A percentile compares a stretch with the other conserved stretches of the same genome.
phyloP scores from a whole-genome alignment of 192 early-diverging fungal species.

The Backusella liffmaniae region DNA sequence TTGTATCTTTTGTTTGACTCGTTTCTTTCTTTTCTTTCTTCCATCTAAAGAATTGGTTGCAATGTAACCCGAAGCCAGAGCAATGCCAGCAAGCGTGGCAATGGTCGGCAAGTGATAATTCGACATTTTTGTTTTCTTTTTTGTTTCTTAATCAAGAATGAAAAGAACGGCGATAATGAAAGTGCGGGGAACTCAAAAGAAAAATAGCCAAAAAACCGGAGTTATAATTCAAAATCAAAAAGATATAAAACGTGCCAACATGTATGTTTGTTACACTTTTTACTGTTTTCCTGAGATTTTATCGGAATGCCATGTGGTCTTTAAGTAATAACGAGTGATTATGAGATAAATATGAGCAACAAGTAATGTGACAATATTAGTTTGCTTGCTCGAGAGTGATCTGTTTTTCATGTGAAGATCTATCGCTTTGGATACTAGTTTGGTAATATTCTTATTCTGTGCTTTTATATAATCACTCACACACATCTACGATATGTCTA shows the following conservation, averaged over 20 bases:
- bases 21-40: conserved; percentile 23
- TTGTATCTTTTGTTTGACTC: conserved; percentile 23
- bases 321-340: background rate
- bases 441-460: background rate
- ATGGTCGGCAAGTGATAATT: conserved; percentile 36
- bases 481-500: no score
- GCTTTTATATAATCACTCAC: no score
- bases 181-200: conserved; percentile 1
- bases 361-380: background rate
- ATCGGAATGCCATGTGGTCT: background rate
- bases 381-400: background rate
- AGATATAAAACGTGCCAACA: background rate
- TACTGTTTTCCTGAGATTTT: background rate
- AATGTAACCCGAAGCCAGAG: conserved; percentile 29
- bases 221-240: background rate
- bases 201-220: background rate
- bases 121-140: conserved; percentile 10
- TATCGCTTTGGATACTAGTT: background rate
- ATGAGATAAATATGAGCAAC: background rate
- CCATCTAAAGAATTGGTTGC: background rate
- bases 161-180: background rate
- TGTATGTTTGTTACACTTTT: background rate
- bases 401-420: background rate
- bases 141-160: background rate
- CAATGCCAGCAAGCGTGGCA: conserved; percentile 33